phyloP scores from a whole-genome alignment of 2,329 filamentous ascomycete genomes.

The Orbilia javanica region DNA sequence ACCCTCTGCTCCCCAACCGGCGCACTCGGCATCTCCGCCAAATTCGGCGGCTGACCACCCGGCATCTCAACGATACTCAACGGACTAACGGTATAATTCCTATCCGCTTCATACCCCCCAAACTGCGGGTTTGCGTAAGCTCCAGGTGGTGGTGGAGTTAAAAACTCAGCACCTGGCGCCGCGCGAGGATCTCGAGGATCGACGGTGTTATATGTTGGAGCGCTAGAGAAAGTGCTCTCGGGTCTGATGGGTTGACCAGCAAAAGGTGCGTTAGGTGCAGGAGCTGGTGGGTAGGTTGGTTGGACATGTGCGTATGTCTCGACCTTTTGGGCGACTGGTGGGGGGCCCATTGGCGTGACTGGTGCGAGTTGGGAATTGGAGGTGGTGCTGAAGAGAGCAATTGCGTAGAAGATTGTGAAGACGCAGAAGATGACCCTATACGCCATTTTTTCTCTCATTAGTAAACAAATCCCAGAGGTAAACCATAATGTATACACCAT shows the following conservation, averaged over 20 bases:
- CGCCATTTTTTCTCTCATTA: background rate
- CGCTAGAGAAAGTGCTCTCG: constrained; percentile 13
- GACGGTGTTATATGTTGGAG: background rate
- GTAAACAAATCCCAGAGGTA: background rate
- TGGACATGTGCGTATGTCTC: constrained; percentile 26
- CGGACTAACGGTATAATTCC: constrained; percentile 51
- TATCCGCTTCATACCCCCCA: constrained; percentile 27
- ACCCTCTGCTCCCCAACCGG: background rate
- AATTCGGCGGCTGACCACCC: background rate
- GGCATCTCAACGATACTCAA: constrained; percentile 40
- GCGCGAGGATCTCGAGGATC: constrained; percentile 28
- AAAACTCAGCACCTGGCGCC: constrained; percentile 21
- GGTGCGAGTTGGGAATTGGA: background rate
- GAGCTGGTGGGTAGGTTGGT: constrained; percentile 9
- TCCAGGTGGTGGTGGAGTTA: constrained; percentile 48
- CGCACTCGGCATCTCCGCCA: constrained; percentile 39
- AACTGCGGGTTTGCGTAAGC: constrained; percentile 51
- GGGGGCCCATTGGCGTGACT: background rate
- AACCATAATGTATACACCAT: too few species aligned
- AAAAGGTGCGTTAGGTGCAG: background rate
- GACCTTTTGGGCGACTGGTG: background rate
- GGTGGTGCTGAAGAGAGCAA: constrained; percentile 28
- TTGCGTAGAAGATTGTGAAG: constrained; percentile 44
- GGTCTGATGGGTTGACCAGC: constrained; percentile 27
- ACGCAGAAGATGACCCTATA: constrained; percentile 46